Conservation (phyloP, 1,284 basidiomycete species). For the Apiotrichum veenhuisii region DNA sequence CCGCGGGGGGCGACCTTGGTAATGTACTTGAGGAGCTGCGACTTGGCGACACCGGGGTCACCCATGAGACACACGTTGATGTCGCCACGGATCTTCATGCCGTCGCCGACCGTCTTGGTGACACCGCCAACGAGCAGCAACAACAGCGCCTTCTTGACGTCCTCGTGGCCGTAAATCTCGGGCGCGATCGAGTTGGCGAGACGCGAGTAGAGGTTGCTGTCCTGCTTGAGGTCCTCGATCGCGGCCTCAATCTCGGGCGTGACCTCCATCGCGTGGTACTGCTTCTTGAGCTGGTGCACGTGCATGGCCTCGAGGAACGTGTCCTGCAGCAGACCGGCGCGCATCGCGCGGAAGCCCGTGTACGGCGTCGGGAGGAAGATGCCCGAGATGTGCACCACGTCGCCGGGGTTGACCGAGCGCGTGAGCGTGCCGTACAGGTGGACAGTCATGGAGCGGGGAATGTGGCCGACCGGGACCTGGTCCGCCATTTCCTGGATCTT, state of each 20-base stretch:
- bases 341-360: constrained; percentile 80
- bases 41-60: constrained; percentile 99
- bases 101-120: constrained; percentile 89
- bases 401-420: constrained; percentile 89
- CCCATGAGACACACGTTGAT: constrained; percentile 99
- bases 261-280: constrained; percentile 89
- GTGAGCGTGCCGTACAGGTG: constrained; percentile 89
- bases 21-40: constrained; percentile 96
- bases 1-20: constrained; percentile 96
- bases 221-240: constrained; percentile 67
- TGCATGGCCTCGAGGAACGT: constrained; percentile 93
- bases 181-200: constrained; percentile 74
- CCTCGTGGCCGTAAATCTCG: constrained; percentile 96
- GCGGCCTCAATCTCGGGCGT: constrained; percentile 76
- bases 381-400: constrained; percentile 87
- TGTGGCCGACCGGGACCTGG: constrained; percentile 98
- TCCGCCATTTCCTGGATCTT: constrained; percentile 99
- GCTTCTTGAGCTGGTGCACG: constrained; percentile 93
- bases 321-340: constrained; percentile 93
- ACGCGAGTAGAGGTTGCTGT: constrained; percentile 71
- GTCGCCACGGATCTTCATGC: constrained; percentile 98
- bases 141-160: constrained; percentile 97
- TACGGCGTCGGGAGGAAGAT: constrained; percentile 87
- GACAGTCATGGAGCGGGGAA: constrained; percentile 95
- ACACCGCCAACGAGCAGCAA: constrained; percentile 93